These are phyloP conservation scores for Fusarium anthophilum DNA, from an alignment of 2,329 filamentous ascomycete genomes.

Conservation along the genomic window DNA sequence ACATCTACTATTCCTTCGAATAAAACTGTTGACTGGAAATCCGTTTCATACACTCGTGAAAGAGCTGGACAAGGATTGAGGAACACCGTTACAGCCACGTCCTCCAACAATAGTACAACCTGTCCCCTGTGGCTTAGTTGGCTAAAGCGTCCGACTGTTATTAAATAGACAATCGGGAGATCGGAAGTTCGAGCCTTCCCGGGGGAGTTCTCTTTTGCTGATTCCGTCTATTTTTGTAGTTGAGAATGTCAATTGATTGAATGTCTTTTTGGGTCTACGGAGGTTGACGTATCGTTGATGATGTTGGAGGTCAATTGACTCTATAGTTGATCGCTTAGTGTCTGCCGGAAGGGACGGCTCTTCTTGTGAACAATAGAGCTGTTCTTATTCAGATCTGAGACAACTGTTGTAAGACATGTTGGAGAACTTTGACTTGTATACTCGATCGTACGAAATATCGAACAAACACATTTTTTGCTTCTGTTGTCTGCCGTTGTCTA, in stretches of 20 bases:
- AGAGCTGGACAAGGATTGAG: neutral
- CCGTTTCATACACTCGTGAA: neutral
- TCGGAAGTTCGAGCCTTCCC: slow-evolving; percentile 45
- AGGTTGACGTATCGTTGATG: neutral
- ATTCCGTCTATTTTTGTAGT: neutral
- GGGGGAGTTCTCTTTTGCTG: slow-evolving; percentile 35
- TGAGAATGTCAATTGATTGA: neutral
- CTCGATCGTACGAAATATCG: neutral
- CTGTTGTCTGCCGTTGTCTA: neutral
- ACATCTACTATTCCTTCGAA: fast-evolving
- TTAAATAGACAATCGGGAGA: slow-evolving; percentile 42
- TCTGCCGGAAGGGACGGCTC: too few relatives aligned
- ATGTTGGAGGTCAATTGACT: neutral
- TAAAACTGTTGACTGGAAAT: neutral
- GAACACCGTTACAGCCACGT: fast-evolving
- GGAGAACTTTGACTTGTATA: neutral
- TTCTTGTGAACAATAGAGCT: neutral
- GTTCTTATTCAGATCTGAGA: neutral
- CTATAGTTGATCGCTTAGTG: too few relatives aligned
- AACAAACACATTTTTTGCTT: neutral
- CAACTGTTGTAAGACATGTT: neutral
- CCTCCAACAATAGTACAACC: neutral
- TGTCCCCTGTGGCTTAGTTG: slow-evolving; percentile 40
- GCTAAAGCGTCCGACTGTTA: slow-evolving; percentile 41
- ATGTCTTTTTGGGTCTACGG: neutral